phyloP scores from a whole-genome alignment of 768 basidiomycete species.

The Exsudoporus frostii region DNA sequence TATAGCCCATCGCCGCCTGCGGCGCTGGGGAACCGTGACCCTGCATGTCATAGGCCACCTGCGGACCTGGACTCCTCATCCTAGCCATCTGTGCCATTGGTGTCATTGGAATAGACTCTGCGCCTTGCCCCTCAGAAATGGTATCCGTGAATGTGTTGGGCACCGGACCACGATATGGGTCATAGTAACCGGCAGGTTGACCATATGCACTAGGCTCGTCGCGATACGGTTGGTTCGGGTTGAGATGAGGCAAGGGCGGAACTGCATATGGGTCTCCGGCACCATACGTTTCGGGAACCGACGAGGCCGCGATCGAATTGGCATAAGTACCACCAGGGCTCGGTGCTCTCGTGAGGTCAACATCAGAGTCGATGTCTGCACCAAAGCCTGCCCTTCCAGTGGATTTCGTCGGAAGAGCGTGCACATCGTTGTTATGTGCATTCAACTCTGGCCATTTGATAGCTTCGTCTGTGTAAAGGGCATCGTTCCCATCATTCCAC shows the following conservation, averaged over 20 bases:
- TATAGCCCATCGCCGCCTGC: slow-evolving; percentile 39
- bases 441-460: slow-evolving; percentile 93
- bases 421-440: slow-evolving; percentile 52
- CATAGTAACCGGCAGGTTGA: slow-evolving; percentile 54
- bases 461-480: slow-evolving; percentile 55
- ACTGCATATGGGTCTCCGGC: slow-evolving; percentile 72
- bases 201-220: slow-evolving; percentile 58
- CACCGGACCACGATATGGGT: slow-evolving; percentile 78
- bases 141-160: slow-evolving; percentile 58
- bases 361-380: slow-evolving; percentile 57
- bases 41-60: slow-evolving; percentile 37
- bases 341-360: slow-evolving; percentile 52
- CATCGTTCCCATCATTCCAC: not conserved
- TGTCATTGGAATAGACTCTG: slow-evolving; percentile 75
- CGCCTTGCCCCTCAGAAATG: slow-evolving; percentile 27
- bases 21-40: slow-evolving; percentile 40
- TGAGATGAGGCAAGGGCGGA: slow-evolving; percentile 76
- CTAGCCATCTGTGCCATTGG: slow-evolving; percentile 69
- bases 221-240: slow-evolving; percentile 72
- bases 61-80: slow-evolving; percentile 41
- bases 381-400: slow-evolving; percentile 70
- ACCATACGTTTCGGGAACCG: slow-evolving; percentile 39
- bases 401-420: slow-evolving; percentile 65
- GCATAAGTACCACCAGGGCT: slow-evolving; percentile 45
- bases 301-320: slow-evolving; percentile 44